Evolutionary conservation across 228 moss, liverwort and hornwort genomes (phyloP), one percentile per base, ranked within the genome.

Genomic region (Sphagnum magellanicum): DNA sequence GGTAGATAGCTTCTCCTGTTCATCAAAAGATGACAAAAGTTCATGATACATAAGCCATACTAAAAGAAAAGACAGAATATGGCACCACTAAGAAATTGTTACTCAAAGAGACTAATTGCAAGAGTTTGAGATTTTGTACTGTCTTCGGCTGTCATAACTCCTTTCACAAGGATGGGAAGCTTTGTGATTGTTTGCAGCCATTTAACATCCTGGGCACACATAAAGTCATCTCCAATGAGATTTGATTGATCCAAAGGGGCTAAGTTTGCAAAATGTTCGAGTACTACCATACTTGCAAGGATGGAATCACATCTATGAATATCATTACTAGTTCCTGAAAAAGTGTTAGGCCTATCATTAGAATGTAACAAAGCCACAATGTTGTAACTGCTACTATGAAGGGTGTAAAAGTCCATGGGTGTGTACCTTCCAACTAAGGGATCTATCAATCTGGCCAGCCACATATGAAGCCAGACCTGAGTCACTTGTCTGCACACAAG

Each of bases 101-200:
- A 32, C 32, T 32, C 32, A 32, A 3, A 32, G 32, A 32, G 3
- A 32, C 32, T 32, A 32, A 32, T 32, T 59, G 59, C 11, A 15
- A 59, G 48, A 15, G 32, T 32, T 32, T 32, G 67, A 68, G 5
- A 17, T 12, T n/a, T 71, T 86, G 51, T 75, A 89, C 89, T 98
- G 17, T 98, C 97, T 69, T 98, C 97, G 4, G 88, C 97, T 4
- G 97, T 98, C 71, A 98, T 93, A 16, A 98, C 91, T 46, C 97
- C 97, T 83, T 98, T 98, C n/a, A 98, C 93, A 12, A 98, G 91
- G 59, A 98, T 93, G 7, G 97, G 97, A 53, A 98, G 77, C 67
- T 87, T 90, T 46, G 97, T 98, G 66, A 98, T 98, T 53, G 87
- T 9, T 74, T 93, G 88, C 77, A 98, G 75, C 97, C 97, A 98